A percentile compares a stretch with the other conserved stretches of the same genome.
Conservation (phyloP, 2,329 filamentous ascomycete genomes). For the Ascochyta rabiei region DNA sequence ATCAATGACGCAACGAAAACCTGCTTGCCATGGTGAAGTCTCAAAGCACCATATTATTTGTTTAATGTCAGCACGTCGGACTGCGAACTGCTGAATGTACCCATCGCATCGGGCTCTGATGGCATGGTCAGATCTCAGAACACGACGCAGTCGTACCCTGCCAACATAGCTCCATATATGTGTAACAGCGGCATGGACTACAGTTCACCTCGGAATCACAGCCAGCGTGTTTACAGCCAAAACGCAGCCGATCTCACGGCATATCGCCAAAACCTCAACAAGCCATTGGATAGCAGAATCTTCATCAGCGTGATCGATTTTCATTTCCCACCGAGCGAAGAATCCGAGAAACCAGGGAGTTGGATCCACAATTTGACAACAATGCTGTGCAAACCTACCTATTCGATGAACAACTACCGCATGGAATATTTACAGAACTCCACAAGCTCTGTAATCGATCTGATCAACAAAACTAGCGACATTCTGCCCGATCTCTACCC, state of each 20-base stretch:
- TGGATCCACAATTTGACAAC: not conserved
- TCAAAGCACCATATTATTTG: not conserved
- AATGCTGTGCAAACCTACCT: not conserved
- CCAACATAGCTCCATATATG: not conserved
- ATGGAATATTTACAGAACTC: not conserved
- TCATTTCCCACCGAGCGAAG: not conserved
- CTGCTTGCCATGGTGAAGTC: not conserved
- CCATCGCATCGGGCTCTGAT: not conserved
- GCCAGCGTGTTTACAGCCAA: not conserved
- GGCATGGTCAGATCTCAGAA: not conserved
- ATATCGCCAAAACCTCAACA: not conserved
- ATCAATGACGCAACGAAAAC: not conserved
- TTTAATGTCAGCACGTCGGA: not conserved
- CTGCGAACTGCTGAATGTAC: not conserved
- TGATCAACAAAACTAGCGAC: not conserved
- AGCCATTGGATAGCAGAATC: not conserved
- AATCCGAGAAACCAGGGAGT: not conserved
- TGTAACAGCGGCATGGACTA: conserved; percentile 1
- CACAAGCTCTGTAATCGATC: not conserved
- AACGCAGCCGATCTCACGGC: not conserved
- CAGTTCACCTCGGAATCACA: not conserved
- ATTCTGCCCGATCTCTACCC: not conserved
- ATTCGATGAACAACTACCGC: conserved; percentile 2
- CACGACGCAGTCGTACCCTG: not conserved
- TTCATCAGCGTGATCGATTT: not conserved